These are phyloP conservation scores for Nicotiana knightiana DNA, from an alignment of 257 asterid genomes.

Conservation along the genomic window DNA sequence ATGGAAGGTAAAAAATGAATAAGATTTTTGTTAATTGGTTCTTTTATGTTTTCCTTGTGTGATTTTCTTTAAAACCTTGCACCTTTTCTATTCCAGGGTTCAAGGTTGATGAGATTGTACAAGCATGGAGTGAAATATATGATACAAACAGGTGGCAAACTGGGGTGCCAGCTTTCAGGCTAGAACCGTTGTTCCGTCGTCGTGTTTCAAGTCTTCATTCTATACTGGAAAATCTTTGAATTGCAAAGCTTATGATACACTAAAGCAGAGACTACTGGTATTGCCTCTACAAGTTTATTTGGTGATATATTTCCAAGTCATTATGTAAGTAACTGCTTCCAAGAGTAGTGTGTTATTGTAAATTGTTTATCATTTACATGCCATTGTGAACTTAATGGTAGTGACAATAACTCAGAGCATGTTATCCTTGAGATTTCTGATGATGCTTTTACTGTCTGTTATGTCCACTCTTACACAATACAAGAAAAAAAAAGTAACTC, in stretches of 20 bases:
- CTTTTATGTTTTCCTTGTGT: neutral
- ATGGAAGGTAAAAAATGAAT: slow-evolving; percentile 50
- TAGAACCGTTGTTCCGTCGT: slow-evolving; percentile 78
- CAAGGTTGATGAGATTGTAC: slow-evolving; percentile 90
- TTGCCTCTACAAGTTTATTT: neutral
- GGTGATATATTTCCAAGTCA: neutral
- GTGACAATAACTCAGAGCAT: neutral
- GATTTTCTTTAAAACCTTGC: neutral
- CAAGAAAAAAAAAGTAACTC: neutral
- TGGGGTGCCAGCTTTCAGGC: slow-evolving; percentile 56
- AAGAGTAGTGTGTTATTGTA: neutral
- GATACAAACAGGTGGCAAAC: slow-evolving; percentile 84
- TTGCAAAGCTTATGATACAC: slow-evolving; percentile 6
- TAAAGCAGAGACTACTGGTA: neutral
- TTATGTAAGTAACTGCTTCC: neutral
- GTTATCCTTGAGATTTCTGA: neutral
- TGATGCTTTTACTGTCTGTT: neutral
- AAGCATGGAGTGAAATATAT: slow-evolving; percentile 98
- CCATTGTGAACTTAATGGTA: neutral
- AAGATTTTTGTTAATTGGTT: neutral
- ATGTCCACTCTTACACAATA: neutral
- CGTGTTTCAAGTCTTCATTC: slow-evolving; percentile 69
- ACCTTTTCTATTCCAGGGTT: slow-evolving; percentile 44
- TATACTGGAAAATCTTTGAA: slow-evolving; percentile 57
- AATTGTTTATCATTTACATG: neutral